Percentiles rank a stretch among this genome's conserved stretches.
Conservation (phyloP, 805 yeast genomes). For the Starmerella gropengiesseri region DNA sequence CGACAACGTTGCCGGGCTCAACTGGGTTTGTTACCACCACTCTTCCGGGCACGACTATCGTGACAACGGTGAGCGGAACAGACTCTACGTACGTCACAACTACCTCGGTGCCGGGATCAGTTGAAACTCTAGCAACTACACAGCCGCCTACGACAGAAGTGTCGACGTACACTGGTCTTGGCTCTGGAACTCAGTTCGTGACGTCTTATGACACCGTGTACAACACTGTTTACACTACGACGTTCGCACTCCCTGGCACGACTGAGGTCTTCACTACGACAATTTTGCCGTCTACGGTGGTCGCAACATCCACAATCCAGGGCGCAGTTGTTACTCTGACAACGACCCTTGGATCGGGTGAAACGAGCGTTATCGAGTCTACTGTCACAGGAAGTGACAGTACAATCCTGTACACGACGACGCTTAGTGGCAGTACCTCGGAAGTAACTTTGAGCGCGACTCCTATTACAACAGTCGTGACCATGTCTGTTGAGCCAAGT, state of each 20-base stretch:
- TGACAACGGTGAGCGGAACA: not conserved
- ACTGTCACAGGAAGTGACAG: constrained; percentile 14
- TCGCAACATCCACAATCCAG: constrained; percentile 8
- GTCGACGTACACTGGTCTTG: not conserved
- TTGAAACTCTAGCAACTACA: constrained; percentile 3
- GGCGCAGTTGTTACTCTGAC: constrained; percentile 10
- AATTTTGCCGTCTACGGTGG: constrained; percentile 6
- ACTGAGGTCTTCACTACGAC: constrained; percentile 5
- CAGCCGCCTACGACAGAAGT: constrained; percentile 3
- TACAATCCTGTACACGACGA: constrained; percentile 6
- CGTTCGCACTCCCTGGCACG: constrained; percentile 6
- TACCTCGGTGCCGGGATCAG: constrained; percentile 4
- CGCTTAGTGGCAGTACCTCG: constrained; percentile 3
- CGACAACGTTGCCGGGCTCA: constrained; percentile 11
- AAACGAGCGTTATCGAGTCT: constrained; percentile 2
- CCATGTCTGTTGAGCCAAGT: constrained; percentile 12
- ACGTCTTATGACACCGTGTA: constrained; percentile 7
- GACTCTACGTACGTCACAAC: constrained; percentile 8
- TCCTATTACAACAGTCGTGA: constrained; percentile 11
- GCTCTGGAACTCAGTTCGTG: constrained; percentile 6
- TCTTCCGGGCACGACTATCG: constrained; percentile 7
- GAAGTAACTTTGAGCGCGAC: constrained; percentile 1
- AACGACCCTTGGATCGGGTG: constrained; percentile 13
- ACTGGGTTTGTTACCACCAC: constrained; percentile 3
- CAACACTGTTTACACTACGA: constrained; percentile 10